A percentile compares a stretch with the other conserved stretches of the same genome.
phyloP scores from a whole-genome alignment of 331 rosid genomes.

The Malus hybrid region DNA sequence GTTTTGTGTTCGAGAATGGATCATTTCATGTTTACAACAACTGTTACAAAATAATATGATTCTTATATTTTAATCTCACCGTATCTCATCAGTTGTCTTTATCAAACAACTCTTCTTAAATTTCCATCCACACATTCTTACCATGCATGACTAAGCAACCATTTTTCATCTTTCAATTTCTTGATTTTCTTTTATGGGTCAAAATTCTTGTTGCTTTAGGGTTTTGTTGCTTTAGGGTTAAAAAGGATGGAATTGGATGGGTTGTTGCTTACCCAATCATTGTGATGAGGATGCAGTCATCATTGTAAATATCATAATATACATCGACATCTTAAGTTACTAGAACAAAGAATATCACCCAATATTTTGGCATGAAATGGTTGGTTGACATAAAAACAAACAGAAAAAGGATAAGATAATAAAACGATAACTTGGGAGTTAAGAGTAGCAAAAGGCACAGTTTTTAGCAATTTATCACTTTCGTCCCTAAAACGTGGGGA shows the following conservation, averaged over 20 bases:
- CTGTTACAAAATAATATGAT: too few species aligned
- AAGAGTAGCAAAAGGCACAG: background rate
- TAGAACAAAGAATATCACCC: background rate
- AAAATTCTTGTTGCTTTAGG: background rate
- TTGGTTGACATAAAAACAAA: background rate
- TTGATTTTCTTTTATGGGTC: background rate
- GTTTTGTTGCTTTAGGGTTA: background rate
- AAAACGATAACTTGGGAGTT: background rate
- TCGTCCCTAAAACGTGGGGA: background rate
- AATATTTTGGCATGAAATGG: background rate
- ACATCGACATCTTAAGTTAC: background rate
- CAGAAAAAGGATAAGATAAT: background rate
- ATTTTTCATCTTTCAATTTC: background rate
- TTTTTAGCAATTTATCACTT: background rate
- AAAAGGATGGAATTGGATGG: background rate
- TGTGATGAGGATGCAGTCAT: background rate
- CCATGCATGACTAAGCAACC: background rate
- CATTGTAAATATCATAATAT: background rate
- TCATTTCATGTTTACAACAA: too few species aligned
- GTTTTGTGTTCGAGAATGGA: background rate
- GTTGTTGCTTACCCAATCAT: slow-evolving; percentile 8
- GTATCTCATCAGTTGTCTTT: too few species aligned
- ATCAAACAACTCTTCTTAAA: too few species aligned
- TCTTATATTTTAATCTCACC: too few species aligned
- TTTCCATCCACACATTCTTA: background rate